Evolutionary conservation across 164 flowering plant species (phyloP).

Genomic region (Euptelea pleiosperma): DNA sequence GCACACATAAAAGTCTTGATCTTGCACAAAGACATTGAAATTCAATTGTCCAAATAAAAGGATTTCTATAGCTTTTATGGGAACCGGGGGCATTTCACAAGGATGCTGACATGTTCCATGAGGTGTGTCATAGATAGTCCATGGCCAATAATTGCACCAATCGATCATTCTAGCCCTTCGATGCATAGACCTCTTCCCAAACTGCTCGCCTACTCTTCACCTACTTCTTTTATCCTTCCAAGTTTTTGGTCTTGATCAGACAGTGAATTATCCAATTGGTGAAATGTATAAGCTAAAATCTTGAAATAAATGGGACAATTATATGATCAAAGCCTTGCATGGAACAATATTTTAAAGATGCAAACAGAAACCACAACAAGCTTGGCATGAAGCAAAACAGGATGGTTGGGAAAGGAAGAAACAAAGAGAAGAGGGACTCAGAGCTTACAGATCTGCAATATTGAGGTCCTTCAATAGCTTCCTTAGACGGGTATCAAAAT

Average conservation of each 20-base stretch:
- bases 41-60: too few species aligned
- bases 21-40: too few species aligned
- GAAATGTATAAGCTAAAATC: background rate
- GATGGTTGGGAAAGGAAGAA: constrained; percentile 4
- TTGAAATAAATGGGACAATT: background rate
- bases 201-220: too few species aligned
- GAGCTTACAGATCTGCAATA: constrained; percentile 65
- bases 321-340: background rate
- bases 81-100: too few species aligned
- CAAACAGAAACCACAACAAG: background rate
- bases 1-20: too few species aligned
- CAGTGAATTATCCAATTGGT: background rate
- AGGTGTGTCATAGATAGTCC: too few species aligned
- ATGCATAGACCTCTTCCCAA: too few species aligned
- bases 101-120: too few species aligned
- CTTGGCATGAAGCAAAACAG: background rate
- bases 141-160: too few species aligned
- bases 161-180: too few species aligned
- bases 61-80: too few species aligned
- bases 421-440: background rate
- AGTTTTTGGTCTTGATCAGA: background rate
- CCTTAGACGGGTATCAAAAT: constrained; percentile 89
- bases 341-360: background rate
- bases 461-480: constrained; percentile 81
- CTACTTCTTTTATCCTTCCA: too few species aligned